Conservation (phyloP, 2,329 filamentous ascomycete genomes). For the Aspergillus pseudoterreus region DNA sequence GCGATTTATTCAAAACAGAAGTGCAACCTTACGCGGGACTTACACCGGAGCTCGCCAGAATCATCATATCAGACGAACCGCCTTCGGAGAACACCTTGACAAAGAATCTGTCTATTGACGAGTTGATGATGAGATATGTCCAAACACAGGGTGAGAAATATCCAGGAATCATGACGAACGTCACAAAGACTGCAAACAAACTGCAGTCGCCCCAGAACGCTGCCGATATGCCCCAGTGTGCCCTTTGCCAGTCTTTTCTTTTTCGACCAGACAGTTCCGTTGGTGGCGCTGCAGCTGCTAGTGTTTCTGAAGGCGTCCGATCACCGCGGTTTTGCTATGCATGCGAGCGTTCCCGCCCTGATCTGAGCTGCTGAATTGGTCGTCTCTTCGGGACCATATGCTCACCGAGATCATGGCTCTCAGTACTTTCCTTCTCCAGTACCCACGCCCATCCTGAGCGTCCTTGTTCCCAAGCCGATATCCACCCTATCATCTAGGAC, state of each 20-base stretch:
- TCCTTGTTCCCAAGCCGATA: too few species aligned
- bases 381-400: background rate
- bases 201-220: constrained; percentile 49
- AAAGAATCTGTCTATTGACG: constrained; percentile 76
- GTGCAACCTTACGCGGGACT: constrained; percentile 62
- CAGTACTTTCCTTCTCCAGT: too few species aligned
- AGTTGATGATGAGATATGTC: constrained; percentile 87
- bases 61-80: constrained; percentile 44
- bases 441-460: too few species aligned
- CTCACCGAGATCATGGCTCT: too few species aligned
- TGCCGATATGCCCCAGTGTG: constrained; percentile 47
- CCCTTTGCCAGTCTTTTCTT: constrained; percentile 56
- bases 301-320: constrained; percentile 54
- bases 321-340: constrained; percentile 39
- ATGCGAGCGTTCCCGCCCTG: constrained; percentile 40
- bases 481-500: constrained; percentile 7
- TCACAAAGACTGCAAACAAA: constrained; percentile 87
- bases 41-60: constrained; percentile 48
- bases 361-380: constrained; percentile 17
- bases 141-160: constrained; percentile 79
- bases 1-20: constrained; percentile 82
- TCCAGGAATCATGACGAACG: constrained; percentile 89
- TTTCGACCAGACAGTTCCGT: constrained; percentile 45
- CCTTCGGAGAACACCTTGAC: constrained; percentile 34
- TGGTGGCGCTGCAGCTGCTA: constrained; percentile 51